Evolutionary conservation across 768 basidiomycete species (phyloP).

Genomic region (Fistulinella prunicolor): DNA sequence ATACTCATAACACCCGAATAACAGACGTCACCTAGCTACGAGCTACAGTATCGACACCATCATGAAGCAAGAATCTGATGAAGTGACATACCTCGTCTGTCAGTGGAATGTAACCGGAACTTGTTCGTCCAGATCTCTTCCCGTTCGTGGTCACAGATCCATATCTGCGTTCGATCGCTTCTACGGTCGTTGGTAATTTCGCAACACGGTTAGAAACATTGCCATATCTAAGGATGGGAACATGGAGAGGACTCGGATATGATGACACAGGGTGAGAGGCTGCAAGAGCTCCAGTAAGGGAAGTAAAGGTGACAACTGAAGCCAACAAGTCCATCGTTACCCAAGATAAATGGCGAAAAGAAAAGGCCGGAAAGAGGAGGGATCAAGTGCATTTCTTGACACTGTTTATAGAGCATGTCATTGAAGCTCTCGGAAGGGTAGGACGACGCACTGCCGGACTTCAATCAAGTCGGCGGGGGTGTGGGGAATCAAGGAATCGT

Average conservation of each 20-base stretch:
- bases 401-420: too few relatives aligned
- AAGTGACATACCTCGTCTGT: conserved; percentile 45
- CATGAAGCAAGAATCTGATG: neutral
- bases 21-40: conserved; percentile 48
- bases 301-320: conserved; percentile 23
- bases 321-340: too few relatives aligned
- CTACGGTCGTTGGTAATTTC: conserved; percentile 37
- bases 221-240: conserved; percentile 38
- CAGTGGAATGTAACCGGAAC: neutral
- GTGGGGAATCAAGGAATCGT: too few relatives aligned
- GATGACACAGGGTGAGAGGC: neutral
- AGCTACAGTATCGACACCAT: neutral
- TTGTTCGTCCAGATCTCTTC: conserved; percentile 30
- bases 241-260: conserved; percentile 42
- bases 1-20: conserved; percentile 53
- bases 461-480: too few relatives aligned
- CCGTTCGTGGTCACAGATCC: conserved; percentile 20
- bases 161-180: conserved; percentile 47
- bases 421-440: too few relatives aligned
- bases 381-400: too few relatives aligned
- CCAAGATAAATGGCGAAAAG: too few relatives aligned
- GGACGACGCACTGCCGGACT: too few relatives aligned
- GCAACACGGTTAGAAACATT: conserved; percentile 24
- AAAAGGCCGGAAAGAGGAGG: too few relatives aligned
- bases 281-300: conserved; percentile 26